These are phyloP conservation scores for Austroboletus novae-zelandiae DNA, from an alignment of 1,284 basidiomycete genomes.

Conservation along the genomic window DNA sequence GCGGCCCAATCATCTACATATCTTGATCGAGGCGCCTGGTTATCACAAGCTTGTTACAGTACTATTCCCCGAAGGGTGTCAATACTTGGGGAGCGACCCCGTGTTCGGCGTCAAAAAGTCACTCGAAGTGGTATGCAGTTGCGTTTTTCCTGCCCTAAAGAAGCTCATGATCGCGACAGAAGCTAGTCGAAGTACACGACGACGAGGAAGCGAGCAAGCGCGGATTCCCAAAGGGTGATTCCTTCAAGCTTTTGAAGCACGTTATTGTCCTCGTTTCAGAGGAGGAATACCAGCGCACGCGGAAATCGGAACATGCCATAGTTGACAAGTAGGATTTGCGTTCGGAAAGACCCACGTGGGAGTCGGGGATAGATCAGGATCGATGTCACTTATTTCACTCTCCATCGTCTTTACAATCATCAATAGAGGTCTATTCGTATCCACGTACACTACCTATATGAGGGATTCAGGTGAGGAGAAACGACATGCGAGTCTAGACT, in stretches of 20 bases:
- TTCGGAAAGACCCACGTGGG: no score
- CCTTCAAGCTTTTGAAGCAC: slow-evolving; percentile 53
- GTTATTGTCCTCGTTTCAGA: slow-evolving; percentile 58
- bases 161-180: slow-evolving; percentile 33
- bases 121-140: slow-evolving; percentile 52
- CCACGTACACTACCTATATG: no score
- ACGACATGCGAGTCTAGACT: slow-evolving; percentile 2
- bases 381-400: no score
- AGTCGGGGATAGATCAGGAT: no score
- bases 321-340: no score
- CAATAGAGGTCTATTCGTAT: no score
- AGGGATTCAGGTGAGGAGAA: no score
- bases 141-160: not conserved
- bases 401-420: no score
- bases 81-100: slow-evolving; percentile 63
- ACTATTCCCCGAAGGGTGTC: slow-evolving; percentile 71
- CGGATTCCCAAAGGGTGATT: slow-evolving; percentile 64
- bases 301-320: slow-evolving; percentile 1
- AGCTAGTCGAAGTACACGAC: slow-evolving; percentile 49
- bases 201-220: slow-evolving; percentile 53
- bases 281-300: slow-evolving; percentile 26
- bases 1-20: slow-evolving; percentile 79
- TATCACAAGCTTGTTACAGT: slow-evolving; percentile 74
- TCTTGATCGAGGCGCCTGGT: slow-evolving; percentile 68
- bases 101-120: slow-evolving; percentile 81